A percentile compares a stretch with the other conserved stretches of the same genome.
Conservation (phyloP, 2,329 filamentous ascomycete genomes). For the Aspergillus pseudotamarii region DNA sequence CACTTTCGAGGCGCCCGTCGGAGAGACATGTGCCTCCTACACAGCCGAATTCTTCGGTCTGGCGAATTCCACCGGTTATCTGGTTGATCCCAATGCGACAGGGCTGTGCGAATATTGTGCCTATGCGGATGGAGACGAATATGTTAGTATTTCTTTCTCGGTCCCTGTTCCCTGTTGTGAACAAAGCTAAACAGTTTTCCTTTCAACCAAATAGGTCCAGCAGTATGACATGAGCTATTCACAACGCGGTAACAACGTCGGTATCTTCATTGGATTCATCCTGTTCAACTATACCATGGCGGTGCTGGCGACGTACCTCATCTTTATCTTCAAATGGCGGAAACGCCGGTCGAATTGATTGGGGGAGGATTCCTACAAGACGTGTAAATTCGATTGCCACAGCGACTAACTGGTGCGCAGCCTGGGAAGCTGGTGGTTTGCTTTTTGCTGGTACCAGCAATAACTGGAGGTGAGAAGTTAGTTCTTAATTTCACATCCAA, state of each 20-base stretch:
- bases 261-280: constrained; percentile 74
- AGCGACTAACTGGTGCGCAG: too few relatives aligned
- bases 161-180: neutral
- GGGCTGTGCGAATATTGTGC: constrained; percentile 7
- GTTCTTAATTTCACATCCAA: too few relatives aligned
- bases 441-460: too few relatives aligned
- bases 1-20: neutral
- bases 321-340: neutral
- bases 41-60: constrained; percentile 1
- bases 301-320: constrained; percentile 43
- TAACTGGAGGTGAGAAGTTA: too few relatives aligned
- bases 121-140: constrained; percentile 7
- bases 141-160: constrained; percentile 44
- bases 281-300: constrained; percentile 70
- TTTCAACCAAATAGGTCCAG: neutral
- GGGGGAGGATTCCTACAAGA: neutral
- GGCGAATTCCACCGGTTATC: constrained; percentile 1
- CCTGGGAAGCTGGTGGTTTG: too few relatives aligned
- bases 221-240: constrained; percentile 64
- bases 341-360: neutral
- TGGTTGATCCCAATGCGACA: constrained; percentile 1
- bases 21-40: constrained; percentile 3
- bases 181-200: neutral
- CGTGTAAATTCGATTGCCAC: neutral
- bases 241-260: constrained; percentile 69